These are phyloP conservation scores for Podosphaera xanthii DNA, from an alignment of 2,329 filamentous ascomycete species.

Conservation along the genomic window DNA sequence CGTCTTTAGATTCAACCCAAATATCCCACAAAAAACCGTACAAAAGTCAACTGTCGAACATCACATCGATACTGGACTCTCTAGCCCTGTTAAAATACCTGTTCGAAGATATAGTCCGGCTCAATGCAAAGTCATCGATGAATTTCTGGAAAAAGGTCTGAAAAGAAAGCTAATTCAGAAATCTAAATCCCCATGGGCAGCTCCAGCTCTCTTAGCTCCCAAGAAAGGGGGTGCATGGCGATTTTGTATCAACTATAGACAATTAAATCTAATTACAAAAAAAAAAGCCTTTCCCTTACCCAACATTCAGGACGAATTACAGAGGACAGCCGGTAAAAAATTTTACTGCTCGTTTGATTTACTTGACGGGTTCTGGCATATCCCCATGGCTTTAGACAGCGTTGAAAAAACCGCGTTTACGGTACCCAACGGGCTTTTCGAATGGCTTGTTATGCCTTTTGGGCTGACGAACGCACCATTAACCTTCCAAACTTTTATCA, in stretches of 20 bases:
- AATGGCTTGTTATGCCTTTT: constrained; percentile 2
- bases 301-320: background rate
- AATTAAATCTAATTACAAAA: background rate
- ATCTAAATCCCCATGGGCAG: background rate
- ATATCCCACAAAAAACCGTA: background rate
- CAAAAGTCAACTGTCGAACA: background rate
- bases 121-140: background rate
- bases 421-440: background rate
- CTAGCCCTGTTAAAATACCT: background rate
- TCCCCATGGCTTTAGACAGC: background rate
- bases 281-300: background rate
- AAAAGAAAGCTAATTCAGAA: background rate
- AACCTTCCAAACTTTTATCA: background rate
- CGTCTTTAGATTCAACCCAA: background rate
- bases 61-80: background rate
- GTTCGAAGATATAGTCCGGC: background rate
- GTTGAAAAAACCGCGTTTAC: background rate
- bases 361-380: background rate
- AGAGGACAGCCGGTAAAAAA: background rate
- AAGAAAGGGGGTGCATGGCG: background rate
- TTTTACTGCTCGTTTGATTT: background rate
- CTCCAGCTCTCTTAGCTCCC: background rate
- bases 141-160: background rate
- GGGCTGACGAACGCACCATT: background rate
- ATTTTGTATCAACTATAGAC: background rate